These are phyloP conservation scores for Ganoderma boninense DNA, from an alignment of 1,284 basidiomycete genomes.

Conservation along the genomic window DNA sequence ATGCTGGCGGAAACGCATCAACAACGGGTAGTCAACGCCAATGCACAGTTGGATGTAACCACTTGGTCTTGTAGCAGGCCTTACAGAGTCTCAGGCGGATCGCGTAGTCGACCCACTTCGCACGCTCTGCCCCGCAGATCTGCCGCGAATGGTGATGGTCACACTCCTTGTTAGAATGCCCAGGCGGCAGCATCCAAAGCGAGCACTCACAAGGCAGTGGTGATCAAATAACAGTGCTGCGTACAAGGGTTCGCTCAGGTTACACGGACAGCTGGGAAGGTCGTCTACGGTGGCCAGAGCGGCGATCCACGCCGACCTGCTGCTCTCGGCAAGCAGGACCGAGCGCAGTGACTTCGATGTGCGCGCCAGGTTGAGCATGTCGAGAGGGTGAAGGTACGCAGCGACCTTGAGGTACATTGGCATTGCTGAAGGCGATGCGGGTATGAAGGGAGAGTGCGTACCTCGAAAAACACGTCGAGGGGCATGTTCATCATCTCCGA, in stretches of 20 bases:
- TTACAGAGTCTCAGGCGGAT: conserved; percentile 21
- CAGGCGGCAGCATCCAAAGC: no score
- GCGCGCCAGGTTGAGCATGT: conserved; percentile 14
- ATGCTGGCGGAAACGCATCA: background rate
- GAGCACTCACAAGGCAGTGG: conserved; percentile 22
- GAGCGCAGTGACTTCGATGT: conserved; percentile 14
- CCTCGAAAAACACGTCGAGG: no score
- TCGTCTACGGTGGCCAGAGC: conserved; percentile 7
- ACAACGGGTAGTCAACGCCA: no score
- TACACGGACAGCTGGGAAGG: background rate
- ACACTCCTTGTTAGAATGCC: no score
- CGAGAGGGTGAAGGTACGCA: conserved; percentile 15
- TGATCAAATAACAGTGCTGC: conserved; percentile 33
- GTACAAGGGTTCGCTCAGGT: background rate
- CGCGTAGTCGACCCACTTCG: conserved; percentile 20
- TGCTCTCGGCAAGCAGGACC: conserved; percentile 26
- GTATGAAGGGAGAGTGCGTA: no score
- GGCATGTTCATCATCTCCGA: no score
- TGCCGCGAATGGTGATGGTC: background rate
- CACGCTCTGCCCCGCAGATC: conserved; percentile 14
- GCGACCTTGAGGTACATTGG: conserved; percentile 13
- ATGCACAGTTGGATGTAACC: background rate
- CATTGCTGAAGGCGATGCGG: no score
- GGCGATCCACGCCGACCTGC: conserved; percentile 28
- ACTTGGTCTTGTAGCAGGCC: conserved; percentile 16